phyloP scores from a whole-genome alignment of 2,329 filamentous ascomycete genomes.

The Celoporthe dispersa region DNA sequence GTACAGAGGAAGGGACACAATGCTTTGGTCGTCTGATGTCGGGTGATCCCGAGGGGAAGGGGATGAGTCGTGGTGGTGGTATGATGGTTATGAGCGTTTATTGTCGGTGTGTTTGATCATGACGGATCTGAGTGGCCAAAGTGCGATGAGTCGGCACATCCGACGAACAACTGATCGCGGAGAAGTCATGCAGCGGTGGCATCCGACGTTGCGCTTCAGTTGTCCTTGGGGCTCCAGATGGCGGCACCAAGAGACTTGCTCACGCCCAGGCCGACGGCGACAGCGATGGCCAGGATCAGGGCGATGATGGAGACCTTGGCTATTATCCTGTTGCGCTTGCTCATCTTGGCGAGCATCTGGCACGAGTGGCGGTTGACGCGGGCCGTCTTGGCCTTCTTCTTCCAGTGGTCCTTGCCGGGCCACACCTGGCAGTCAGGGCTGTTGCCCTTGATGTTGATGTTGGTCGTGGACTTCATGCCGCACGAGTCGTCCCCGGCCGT shows the following conservation, averaged over 20 bases:
- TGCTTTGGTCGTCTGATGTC: conserved; percentile 20
- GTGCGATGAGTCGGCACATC: neutral
- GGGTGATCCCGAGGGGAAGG: neutral
- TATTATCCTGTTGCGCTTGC: conserved; percentile 57
- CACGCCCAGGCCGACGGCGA: conserved; percentile 63
- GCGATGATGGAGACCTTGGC: conserved; percentile 56
- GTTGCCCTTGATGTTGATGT: conserved; percentile 43
- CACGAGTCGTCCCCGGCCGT: conserved; percentile 36
- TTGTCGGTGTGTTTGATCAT: neutral
- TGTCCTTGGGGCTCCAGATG: conserved; percentile 54
- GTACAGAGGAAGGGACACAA: conserved; percentile 24
- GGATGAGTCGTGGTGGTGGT: neutral
- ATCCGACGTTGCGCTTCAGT: conserved; percentile 29
- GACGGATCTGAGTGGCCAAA: neutral
- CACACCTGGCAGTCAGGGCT: conserved; percentile 60
- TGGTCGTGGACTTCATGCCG: conserved; percentile 43
- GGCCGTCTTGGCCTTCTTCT: conserved; percentile 60
- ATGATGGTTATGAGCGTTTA: neutral
- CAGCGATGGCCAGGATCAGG: conserved; percentile 50
- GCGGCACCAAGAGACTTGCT: conserved; percentile 64
- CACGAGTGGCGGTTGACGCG: conserved; percentile 57
- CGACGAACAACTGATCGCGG: neutral
- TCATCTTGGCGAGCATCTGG: conserved; percentile 57
- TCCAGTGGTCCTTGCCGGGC: conserved; percentile 65
- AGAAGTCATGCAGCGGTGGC: neutral